phyloP scores from a whole-genome alignment of 2,329 filamentous ascomycete genomes.

The Penicillium sp. region DNA sequence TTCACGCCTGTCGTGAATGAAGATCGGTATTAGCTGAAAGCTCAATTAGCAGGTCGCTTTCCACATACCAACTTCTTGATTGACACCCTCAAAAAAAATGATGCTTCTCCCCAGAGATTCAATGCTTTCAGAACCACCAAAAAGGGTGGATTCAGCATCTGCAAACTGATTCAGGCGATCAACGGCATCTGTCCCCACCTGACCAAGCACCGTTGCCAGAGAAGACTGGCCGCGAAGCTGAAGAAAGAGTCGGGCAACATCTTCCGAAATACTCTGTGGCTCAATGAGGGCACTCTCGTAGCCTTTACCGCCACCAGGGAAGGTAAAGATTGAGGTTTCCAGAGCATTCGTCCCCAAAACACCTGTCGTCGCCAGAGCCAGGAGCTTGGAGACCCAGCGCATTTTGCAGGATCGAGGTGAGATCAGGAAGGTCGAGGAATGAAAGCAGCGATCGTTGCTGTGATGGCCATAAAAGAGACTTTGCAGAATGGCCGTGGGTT shows the following conservation, averaged over 20 bases:
- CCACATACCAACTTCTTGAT: conserved; percentile 60
- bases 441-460: not conserved
- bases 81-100: conserved; percentile 54
- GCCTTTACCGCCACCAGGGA: conserved; percentile 18
- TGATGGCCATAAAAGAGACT: not conserved
- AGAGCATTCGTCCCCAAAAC: conserved; percentile 28
- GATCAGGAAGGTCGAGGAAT: not conserved
- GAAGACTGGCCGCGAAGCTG: conserved; percentile 50
- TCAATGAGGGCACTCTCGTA: not conserved
- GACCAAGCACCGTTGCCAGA: conserved; percentile 44
- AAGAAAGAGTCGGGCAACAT: conserved; percentile 39
- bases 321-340: conserved; percentile 35
- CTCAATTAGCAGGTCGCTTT: not conserved
- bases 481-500: not conserved
- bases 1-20: conserved; percentile 10
- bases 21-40: conserved; percentile 6
- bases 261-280: conserved; percentile 23
- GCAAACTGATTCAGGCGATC: conserved; percentile 61
- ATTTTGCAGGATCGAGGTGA: conserved; percentile 19
- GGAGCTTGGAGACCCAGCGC: conserved; percentile 26
- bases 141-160: conserved; percentile 52
- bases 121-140: conserved; percentile 36
- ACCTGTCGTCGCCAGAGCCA: conserved; percentile 26
- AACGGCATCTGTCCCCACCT: conserved; percentile 51
- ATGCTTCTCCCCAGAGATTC: conserved; percentile 30